Evolutionary conservation across 495 filamentous ascomycete genomes (phyloP), one percentile per base, ranked within the genome.

Genomic region (Acidiella bohemica): DNA sequence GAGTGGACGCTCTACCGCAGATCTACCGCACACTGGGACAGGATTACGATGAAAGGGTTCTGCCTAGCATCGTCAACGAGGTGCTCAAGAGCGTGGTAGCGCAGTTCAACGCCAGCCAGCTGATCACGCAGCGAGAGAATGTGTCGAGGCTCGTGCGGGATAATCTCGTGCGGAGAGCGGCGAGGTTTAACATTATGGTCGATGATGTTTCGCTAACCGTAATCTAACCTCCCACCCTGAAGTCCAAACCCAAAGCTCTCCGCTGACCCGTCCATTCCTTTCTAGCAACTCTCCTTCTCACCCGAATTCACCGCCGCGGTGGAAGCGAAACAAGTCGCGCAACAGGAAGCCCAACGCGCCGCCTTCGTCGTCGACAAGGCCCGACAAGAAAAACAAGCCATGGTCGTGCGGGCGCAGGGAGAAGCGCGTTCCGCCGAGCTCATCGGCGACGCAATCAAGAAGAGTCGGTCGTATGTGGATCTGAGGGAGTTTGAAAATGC

Each of bases 351-450:
- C 14, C 90, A 97, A 60, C 78, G 88, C 41, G 90, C 90, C 21
- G 90, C 90, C 29, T 97, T 97, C 70, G 70, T 96, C 27, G 90
- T 97, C 49, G 90, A 97, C 73, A 96, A 96, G 67, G 90, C 90
- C 25, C 81, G 90, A 46, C 90, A 97, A 62, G 90, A 97, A 72
- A 97, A 97, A 71, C 92, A 96, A 67, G 90, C 90, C 43, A 94
- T 84, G 67, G 87, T 97, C 52, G 90, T 97, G 53, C 82, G 85
- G 61, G 90, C 90, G 11, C 92, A 96, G 73, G 90, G 90, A 86
- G 90, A 97, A 66, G 90, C 90, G 29, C 84, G 90, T 50, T 96
- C 90, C 32, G 90, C 90, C 23, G 85, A 97, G 62, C 80, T 97
- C 33, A 94, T 97, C 53, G 90, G 90, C 61, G 90, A 97, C 29